Base-by-base conservation (phyloP, 2,329 filamentous ascomycete species). In the Bertia moriformis region DNA sequence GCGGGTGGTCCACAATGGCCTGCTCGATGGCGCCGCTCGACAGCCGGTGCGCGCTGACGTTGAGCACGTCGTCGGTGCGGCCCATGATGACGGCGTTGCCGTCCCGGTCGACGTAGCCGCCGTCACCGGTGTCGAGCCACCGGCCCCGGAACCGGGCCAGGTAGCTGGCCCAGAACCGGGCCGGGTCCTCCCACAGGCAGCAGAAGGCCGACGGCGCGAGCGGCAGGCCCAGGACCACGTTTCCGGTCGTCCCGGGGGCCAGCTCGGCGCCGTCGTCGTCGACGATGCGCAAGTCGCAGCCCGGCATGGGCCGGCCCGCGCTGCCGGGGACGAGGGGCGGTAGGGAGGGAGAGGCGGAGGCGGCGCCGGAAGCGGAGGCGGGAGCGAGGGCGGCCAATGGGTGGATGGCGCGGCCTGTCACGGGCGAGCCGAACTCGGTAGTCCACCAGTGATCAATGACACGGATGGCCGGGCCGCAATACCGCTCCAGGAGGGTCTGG, bases 81-180 rank as follows among this genome's bases (percentile, higher is more conserved):
- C 69, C 69, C 73, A 78, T 77, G 47, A 79, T 72, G 46, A 72
- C 69, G 30, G 78, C 67, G 48, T 78, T 78, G 3, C 73, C 73
- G 30, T 89, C 78, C 13, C 69, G 56, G 52, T 95, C 88, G 41
- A 95, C 76, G 65, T 87, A 78, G 0, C 89, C 88, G 1, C 86
- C 82, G 54, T 96, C 88, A 2, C 88, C 89, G 0, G 88, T 95
- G 53, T 96, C 88, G 33, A 95, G 59, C 84, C 85, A 95, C 48
- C 72, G 72, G 0, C 86, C 85, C 4, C 71, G 50, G 51, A 95
- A 96, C 13, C 88, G 68, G 57, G 82, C 82, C 46, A 94, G 59
- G 50, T 95, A 96, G 2, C 86, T 76, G 45, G 73, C 78, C 57
- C 87, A 93, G 54, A 94, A 94, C 22, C 88, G 66, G 44, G 84